A percentile compares a stretch with the other conserved stretches of the same genome.
phyloP scores from a whole-genome alignment of 768 basidiomycete species.

The Leccinum rimulosum region DNA sequence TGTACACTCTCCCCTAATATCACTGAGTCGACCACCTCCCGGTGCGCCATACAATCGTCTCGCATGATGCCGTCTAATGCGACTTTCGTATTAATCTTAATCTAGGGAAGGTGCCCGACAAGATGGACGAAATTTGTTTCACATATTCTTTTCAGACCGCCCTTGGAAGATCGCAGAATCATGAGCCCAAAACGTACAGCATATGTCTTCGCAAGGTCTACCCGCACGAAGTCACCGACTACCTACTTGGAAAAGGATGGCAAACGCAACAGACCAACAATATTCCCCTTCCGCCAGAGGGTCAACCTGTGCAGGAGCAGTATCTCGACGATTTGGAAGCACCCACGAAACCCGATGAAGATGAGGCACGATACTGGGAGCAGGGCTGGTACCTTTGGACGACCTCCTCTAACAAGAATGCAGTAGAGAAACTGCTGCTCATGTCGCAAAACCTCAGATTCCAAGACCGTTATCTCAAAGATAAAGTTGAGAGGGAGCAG shows the following conservation, averaged over 20 bases:
- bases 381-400: slow-evolving; percentile 78
- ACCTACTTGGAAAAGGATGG: slow-evolving; percentile 37
- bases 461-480: slow-evolving; percentile 40
- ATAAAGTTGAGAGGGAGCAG: slow-evolving; percentile 43
- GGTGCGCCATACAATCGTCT: slow-evolving; percentile 15
- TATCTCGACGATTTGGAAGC: slow-evolving; percentile 11
- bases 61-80: neutral
- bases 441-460: slow-evolving; percentile 55
- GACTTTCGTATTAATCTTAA: neutral
- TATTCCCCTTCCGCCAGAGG: slow-evolving; percentile 66
- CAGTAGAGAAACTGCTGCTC: slow-evolving; percentile 52
- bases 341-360: slow-evolving; percentile 23
- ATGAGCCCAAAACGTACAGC: slow-evolving; percentile 55
- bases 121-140: slow-evolving; percentile 63
- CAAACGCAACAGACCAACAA: slow-evolving; percentile 46
- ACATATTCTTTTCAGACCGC: slow-evolving; percentile 61
- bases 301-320: slow-evolving; percentile 43
- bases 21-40: slow-evolving; percentile 22
- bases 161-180: slow-evolving; percentile 47
- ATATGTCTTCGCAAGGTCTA: slow-evolving; percentile 66
- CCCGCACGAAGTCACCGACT: slow-evolving; percentile 62
- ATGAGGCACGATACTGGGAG: slow-evolving; percentile 59
- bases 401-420: slow-evolving; percentile 48
- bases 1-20: slow-evolving; percentile 26
- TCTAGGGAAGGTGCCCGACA: slow-evolving; percentile 54